Conservation (phyloP, 805 yeast species). For the Citeromyces nyonsensis region DNA sequence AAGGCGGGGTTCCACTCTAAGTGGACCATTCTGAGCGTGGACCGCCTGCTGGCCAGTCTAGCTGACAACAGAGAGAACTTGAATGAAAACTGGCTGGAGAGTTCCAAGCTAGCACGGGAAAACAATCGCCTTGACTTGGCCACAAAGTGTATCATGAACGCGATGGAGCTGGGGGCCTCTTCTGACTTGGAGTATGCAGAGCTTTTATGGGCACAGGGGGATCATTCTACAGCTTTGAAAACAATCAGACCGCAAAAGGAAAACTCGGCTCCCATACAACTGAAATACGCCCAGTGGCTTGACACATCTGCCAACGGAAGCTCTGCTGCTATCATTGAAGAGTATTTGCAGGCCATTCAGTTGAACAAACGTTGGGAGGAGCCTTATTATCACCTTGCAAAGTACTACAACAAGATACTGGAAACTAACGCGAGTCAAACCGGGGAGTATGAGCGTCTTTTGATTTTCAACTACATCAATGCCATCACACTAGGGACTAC, state of each 20-base stretch:
- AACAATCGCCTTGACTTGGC: slow-evolving; percentile 61
- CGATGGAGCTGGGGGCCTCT: slow-evolving; percentile 26
- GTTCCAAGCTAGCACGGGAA: slow-evolving; percentile 52
- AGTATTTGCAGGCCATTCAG: slow-evolving; percentile 44
- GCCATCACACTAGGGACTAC: slow-evolving; percentile 48
- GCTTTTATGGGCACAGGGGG: slow-evolving; percentile 81
- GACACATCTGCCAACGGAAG: slow-evolving; percentile 76
- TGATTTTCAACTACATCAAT: slow-evolving; percentile 38
- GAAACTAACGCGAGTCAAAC: slow-evolving; percentile 25
- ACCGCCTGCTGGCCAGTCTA: slow-evolving; percentile 24
- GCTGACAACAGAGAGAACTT: slow-evolving; percentile 11
- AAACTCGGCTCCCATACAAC: slow-evolving; percentile 28
- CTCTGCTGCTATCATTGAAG: slow-evolving; percentile 53
- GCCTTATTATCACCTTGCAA: slow-evolving; percentile 68
- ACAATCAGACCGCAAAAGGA: slow-evolving; percentile 4
- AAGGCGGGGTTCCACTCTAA: slow-evolving; percentile 45
- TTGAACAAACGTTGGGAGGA: slow-evolving; percentile 53
- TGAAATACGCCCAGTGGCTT: slow-evolving; percentile 79
- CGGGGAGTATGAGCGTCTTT: slow-evolving; percentile 38
- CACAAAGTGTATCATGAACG: slow-evolving; percentile 48
- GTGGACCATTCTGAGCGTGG: slow-evolving; percentile 42
- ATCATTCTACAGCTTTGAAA: slow-evolving; percentile 70
- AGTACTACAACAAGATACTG: slow-evolving; percentile 60
- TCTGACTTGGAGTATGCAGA: slow-evolving; percentile 69
- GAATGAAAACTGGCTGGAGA: slow-evolving; percentile 37